Evolutionary conservation across 208 protist species (phyloP).

Genomic region (Crithidia brevicula): DNA sequence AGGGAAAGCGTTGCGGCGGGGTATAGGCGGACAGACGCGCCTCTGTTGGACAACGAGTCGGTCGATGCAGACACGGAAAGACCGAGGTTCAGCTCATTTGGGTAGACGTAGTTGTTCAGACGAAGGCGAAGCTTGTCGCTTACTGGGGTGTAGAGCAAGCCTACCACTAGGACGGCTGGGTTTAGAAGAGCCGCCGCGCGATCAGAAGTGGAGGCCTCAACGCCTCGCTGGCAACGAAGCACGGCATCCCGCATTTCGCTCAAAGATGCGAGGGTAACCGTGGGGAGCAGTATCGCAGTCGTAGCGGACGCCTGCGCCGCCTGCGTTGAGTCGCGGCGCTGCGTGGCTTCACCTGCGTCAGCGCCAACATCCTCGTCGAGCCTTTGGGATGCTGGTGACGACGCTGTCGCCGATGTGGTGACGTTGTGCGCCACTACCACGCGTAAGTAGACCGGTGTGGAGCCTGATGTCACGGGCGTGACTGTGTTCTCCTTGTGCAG

Average conservation of each 20-base stretch:
- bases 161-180: slow-evolving; percentile 20
- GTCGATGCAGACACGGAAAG: not conserved
- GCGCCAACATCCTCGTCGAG: slow-evolving; percentile 5
- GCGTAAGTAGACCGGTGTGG: slow-evolving; percentile 15
- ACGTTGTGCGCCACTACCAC: slow-evolving; percentile 19
- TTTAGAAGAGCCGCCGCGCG: not conserved
- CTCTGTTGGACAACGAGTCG: not conserved
- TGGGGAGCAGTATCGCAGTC: slow-evolving; percentile 1
- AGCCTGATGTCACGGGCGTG: not conserved
- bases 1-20: slow-evolving; percentile 31
- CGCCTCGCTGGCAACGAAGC: not conserved
- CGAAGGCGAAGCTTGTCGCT: slow-evolving; percentile 21
- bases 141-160: slow-evolving; percentile 16
- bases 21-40: slow-evolving; percentile 12
- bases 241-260: not conserved
- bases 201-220: not conserved
- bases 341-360: not conserved
- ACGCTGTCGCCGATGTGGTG: not conserved
- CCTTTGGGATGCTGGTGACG: not conserved
- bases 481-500: slow-evolving; percentile 23
- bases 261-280: not conserved
- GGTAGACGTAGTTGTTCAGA: slow-evolving; percentile 29
- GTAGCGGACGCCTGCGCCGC: not conserved
- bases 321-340: not conserved
- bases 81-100: slow-evolving; percentile 15